phyloP scores from a whole-genome alignment of 176 grass and related monocot genomes.

The Miscanthus lutarioriparius region DNA sequence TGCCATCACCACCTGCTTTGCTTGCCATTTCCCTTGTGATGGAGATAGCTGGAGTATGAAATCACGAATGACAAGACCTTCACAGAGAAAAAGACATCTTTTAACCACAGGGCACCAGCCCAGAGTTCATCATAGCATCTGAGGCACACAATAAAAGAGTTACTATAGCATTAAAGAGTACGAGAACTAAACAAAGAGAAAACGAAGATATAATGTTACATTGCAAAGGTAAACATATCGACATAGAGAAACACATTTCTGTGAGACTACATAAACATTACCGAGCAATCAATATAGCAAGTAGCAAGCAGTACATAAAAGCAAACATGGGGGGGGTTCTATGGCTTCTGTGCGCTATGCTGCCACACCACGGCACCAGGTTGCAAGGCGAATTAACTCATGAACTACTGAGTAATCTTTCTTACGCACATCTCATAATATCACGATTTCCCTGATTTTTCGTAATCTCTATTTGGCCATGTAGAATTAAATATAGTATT shows the following conservation, averaged over 20 bases:
- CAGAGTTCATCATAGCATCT: background rate
- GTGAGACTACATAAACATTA: background rate
- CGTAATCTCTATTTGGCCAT: too few relatives aligned
- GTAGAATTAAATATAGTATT: background rate
- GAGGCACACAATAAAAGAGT: background rate
- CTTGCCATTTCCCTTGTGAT: slow-evolving; percentile 52
- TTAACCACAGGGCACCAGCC: background rate
- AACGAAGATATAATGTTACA: background rate
- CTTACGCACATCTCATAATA: background rate
- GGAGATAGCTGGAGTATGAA: background rate
- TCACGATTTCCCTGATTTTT: too few relatives aligned
- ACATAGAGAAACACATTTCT: background rate
- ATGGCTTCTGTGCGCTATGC: background rate
- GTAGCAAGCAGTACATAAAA: background rate
- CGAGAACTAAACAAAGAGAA: background rate
- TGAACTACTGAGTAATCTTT: background rate
- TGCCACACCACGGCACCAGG: background rate
- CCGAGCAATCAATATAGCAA: background rate
- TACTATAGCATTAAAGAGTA: background rate
- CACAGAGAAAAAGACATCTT: background rate
- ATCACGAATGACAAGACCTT: background rate
- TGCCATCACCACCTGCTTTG: slow-evolving; percentile 40
- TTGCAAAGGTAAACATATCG: background rate
- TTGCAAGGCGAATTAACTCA: background rate
- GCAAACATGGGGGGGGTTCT: too few relatives aligned